These are phyloP conservation scores for Daucus carota DNA, from an alignment of 129 eudicot genomes.

Conservation along the genomic window DH1_v3.0 NC_030381.2:38422001-38422500, in stretches of 20 bases:
- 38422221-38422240: neutral
- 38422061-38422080: neutral
- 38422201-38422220: neutral
- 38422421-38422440: neutral
- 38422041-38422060: neutral
- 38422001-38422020: neutral
- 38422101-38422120: neutral
- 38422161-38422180: neutral
- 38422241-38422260: neutral
- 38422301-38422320: conserved; percentile 94
- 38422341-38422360: conserved; percentile 88
- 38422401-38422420: conserved; percentile 13
- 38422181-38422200: neutral
- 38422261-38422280: conserved; percentile 8
- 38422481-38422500: neutral
- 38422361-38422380: conserved; percentile 70
- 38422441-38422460: neutral
- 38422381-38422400: conserved; percentile 84
- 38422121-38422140: neutral
- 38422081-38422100: neutral
- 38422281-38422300: conserved; percentile 89
- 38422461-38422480: neutral
- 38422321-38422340: conserved; percentile 80
- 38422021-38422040: neutral
- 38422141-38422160: neutral